Base-by-base conservation (phyloP, 1,139 yeast species). In the Suhomyces maxii region DNA sequence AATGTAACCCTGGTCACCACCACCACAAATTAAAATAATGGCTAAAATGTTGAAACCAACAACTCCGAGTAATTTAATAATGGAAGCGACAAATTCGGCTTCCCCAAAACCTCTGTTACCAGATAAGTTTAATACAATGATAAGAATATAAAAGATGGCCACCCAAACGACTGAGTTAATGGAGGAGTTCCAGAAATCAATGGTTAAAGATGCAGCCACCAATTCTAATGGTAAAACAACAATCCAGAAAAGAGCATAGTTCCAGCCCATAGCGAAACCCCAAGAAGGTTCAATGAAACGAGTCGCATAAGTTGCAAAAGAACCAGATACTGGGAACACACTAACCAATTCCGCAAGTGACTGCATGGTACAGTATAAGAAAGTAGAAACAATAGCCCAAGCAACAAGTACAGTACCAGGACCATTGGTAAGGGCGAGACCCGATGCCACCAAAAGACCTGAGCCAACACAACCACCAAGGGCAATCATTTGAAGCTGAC, bases 251-350 rank as follows among this genome's bases (percentile, higher is more conserved):
- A 84, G 63, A 37, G 83, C 82, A 61, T 84, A 85, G 64, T 83
- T 84, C 80, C 84, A 80, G 40, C 86, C 89, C 71, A 82, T 79
- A 35, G 88, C 84, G 63, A 88, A 88, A 37, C 89, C 90, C 80
- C 86, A 81, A 9, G 89, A 77, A 2, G 86, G 83, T 57, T 83
- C 84, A 33, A 84, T 73, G 54, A 85, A 85, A 52, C 86, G 72
- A 3, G 85, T 76, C 53, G 84, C 78, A 60, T 80, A 83, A 36
- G 83, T 82, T 51, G 82, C 80, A 63, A 85, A 84, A n/a, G 88
- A 84, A 56, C 90, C 90, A 28, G 83, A 74, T 34, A 83, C 81
- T 9, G 91, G 90, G 64, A 77, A 82, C 12, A 81, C 73, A 34
- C 85, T 81, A 33, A 85, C 82, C 55, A 86, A 64, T 61, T 85